A percentile compares a stretch with the other conserved stretches of the same genome.
Conservation (phyloP, 1,284 basidiomycete genomes). For the Cerrena zonata region DNA sequence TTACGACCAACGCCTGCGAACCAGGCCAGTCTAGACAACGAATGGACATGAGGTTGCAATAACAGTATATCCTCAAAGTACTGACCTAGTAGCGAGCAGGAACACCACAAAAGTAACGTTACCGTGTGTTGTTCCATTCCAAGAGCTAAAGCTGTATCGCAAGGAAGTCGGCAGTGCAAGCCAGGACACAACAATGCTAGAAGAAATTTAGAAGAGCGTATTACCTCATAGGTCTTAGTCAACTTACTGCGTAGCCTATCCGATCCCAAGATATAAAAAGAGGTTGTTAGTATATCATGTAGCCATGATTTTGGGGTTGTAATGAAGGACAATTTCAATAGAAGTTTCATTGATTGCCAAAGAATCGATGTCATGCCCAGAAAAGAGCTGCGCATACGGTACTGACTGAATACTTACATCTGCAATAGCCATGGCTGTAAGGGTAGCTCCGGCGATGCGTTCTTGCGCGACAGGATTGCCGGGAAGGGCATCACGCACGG, state of each 20-base stretch:
- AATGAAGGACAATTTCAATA: no score
- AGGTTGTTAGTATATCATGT: no score
- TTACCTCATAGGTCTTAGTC: neutral
- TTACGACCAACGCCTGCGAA: constrained; percentile 58
- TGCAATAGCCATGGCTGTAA: constrained; percentile 63
- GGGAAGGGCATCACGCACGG: constrained; percentile 57
- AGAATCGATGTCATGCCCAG: no score
- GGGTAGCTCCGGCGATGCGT: constrained; percentile 58
- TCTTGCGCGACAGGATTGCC: constrained; percentile 62
- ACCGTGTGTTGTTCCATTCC: constrained; percentile 72
- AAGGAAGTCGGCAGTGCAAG: constrained; percentile 54
- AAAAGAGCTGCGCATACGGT: no score
- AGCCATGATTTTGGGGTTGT: no score
- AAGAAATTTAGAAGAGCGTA: neutral
- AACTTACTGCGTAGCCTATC: constrained; percentile 55
- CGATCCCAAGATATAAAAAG: constrained; percentile 8
- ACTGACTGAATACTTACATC: constrained; percentile 67
- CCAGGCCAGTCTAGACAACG: constrained; percentile 49
- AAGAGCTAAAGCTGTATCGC: constrained; percentile 42
- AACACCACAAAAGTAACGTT: constrained; percentile 62
- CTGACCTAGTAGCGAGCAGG: constrained; percentile 52
- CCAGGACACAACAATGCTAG: constrained; percentile 55
- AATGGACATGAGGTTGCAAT: neutral
- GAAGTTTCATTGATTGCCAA: no score
- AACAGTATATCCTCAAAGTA: constrained; percentile 3